Conservation (phyloP, 2,329 filamentous ascomycete genomes). For the Pleurostoma richardsiae region DNA sequence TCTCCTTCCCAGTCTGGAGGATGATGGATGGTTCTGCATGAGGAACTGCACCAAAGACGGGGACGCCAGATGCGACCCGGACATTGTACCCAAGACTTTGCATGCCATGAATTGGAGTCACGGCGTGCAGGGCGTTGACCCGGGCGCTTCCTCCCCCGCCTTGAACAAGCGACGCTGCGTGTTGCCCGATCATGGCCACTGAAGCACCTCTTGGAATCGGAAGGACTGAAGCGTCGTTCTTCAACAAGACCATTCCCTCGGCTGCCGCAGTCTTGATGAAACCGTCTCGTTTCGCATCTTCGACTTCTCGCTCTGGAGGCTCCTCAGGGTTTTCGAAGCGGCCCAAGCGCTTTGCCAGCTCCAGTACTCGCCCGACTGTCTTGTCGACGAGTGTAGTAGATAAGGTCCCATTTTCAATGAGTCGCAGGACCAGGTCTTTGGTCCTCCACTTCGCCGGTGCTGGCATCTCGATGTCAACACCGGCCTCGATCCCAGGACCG, state of each 20-base stretch:
- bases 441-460: slow-evolving; percentile 22
- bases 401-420: slow-evolving; percentile 18
- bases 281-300: not conserved
- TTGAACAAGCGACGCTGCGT: no score
- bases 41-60: no score
- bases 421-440: slow-evolving; percentile 10
- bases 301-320: not conserved
- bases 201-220: no score
- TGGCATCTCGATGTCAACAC: slow-evolving; percentile 31
- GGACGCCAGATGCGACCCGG: no score
- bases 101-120: no score
- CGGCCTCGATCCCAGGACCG: slow-evolving; percentile 22
- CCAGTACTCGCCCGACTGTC: slow-evolving; percentile 22
- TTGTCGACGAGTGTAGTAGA: slow-evolving; percentile 16
- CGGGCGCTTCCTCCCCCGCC: no score
- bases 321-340: not conserved
- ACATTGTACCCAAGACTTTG: no score
- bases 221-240: not conserved
- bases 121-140: no score
- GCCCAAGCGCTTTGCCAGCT: not conserved
- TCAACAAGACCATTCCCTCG: not conserved
- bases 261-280: not conserved
- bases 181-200: no score
- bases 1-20: no score
- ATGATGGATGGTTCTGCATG: no score